A percentile compares a stretch with the other conserved stretches of the same genome.
Evolutionary conservation across 176 grass and related monocot species (phyloP).

Genomic region (Thinopyrum elongatum): DNA sequence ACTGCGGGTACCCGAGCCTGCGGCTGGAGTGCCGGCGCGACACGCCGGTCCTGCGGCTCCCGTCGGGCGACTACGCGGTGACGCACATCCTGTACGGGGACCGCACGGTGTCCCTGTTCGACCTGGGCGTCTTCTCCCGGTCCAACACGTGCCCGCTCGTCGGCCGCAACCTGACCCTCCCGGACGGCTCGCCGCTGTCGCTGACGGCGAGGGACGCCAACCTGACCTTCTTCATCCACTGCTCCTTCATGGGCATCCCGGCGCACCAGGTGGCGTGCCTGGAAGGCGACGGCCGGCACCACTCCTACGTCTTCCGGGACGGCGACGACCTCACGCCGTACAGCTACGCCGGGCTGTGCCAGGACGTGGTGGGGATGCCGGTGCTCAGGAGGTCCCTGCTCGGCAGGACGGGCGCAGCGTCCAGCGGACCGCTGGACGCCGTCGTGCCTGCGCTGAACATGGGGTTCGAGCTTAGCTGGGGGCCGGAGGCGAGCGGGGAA

Average conservation of each 20-base stretch:
- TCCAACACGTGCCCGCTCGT: constrained; percentile 48
- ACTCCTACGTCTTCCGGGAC: constrained; percentile 57
- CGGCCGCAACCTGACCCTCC: constrained; percentile 39
- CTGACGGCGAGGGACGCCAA: constrained; percentile 37
- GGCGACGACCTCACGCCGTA: constrained; percentile 33
- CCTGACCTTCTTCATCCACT: constrained; percentile 52
- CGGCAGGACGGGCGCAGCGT: not conserved
- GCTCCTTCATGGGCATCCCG: constrained; percentile 36
- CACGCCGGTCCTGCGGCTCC: constrained; percentile 39
- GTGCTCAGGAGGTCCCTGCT: constrained; percentile 42
- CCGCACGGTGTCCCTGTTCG: constrained; percentile 30
- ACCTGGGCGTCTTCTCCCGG: constrained; percentile 45
- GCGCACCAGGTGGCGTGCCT: constrained; percentile 45
- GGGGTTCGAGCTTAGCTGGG: constrained; percentile 53
- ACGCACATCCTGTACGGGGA: constrained; percentile 43
- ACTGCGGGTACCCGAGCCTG: constrained; percentile 47
- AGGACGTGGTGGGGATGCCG: constrained; percentile 32
- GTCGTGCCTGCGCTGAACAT: constrained; percentile 43
- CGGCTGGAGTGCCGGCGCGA: constrained; percentile 32
- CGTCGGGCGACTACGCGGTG: constrained; percentile 46
- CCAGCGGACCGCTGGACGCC: constrained; percentile 26
- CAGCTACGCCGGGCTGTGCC: constrained; percentile 21
- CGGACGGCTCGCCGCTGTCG: not conserved
- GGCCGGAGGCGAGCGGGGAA: constrained; percentile 1
- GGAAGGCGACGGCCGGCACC: constrained; percentile 49